Conservation (phyloP, 2,329 filamentous ascomycete genomes). For the Lecanicillium sp. region DNA sequence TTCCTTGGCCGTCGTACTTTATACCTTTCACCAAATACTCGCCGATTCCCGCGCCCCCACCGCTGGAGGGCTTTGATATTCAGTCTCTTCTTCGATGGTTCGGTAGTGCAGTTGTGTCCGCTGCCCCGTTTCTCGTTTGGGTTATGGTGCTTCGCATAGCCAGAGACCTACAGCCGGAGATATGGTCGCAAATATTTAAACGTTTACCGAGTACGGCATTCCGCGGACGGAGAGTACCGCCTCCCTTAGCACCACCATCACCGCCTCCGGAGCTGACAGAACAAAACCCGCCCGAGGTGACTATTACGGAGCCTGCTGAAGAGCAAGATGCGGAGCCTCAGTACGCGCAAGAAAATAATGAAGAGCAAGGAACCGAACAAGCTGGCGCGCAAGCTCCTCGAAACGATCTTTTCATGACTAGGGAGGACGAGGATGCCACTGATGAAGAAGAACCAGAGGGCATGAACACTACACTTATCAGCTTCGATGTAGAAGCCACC, state of each 20-base stretch:
- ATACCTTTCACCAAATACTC: constrained; percentile 45
- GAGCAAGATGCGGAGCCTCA: constrained; percentile 8
- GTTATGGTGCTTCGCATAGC: constrained; percentile 32
- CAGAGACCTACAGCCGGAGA: constrained; percentile 23
- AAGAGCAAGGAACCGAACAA: constrained; percentile 10
- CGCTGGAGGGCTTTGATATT: constrained; percentile 27
- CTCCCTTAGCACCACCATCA: constrained; percentile 12
- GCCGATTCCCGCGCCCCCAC: constrained; percentile 38
- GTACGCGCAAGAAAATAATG: constrained; percentile 18
- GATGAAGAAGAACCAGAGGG: constrained; percentile 50
- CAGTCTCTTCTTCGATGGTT: constrained; percentile 34
- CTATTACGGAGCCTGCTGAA: constrained; percentile 14
- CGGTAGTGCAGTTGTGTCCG: constrained; percentile 30
- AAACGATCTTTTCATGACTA: constrained; percentile 11
- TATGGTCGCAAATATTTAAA: constrained; percentile 31
- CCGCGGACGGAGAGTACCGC: constrained; percentile 14
- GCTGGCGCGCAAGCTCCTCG: not conserved
- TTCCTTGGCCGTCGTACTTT: constrained; percentile 42
- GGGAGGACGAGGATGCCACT: constrained; percentile 44
- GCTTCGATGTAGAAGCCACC: constrained; percentile 51
- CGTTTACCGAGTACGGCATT: constrained; percentile 31
- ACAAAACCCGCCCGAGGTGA: constrained; percentile 11
- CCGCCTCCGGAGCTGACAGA: constrained; percentile 9
- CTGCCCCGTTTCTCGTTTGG: constrained; percentile 39
- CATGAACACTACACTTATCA: constrained; percentile 48